Evolutionary conservation across 768 basidiomycete genomes (phyloP), one percentile per base, ranked within the genome.

Genomic region (Leucosporidium creatinivorum): DNA sequence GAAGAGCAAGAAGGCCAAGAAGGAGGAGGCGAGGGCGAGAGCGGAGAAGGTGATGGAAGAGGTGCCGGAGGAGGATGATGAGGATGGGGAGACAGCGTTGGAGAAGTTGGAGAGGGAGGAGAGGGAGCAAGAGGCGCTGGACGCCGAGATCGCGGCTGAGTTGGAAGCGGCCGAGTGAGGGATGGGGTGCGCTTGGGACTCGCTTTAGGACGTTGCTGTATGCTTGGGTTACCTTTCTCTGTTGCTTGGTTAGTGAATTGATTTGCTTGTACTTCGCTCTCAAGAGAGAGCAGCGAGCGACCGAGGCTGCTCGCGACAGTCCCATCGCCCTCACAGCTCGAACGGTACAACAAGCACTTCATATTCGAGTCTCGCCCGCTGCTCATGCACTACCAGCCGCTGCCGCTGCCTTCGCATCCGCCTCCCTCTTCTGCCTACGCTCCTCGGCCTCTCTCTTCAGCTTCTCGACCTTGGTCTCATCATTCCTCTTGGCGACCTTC

Each of bases 361-460:
- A 12, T 44, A 44, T 17, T 33, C 33, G 33, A 44, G 13, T 44
- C 39, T 44, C 39, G 15, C 15, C 39, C n/a, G 2, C 8, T 17
- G 39, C 8, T 44, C 39, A 44, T 12, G 39, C 39, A 44, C 39
- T 44, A 44, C 39, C 39, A 44, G 39, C 39, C 39, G 33, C 57
- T 8, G 57, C 57, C 13, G 30, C 61, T 21, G 23, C 6, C 55
- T 25, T 63, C n/a, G 33, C 67, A 21, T 69, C 68, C 63, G 72
- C 61, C 23, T 61, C 63, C 39, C 63, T 61, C 69, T 73, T 66
- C 62, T 63, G 62, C 69, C 75, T 65, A 61, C 81, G 78, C 73
- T 91, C 89, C 75, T 91, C 67, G 74, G 84, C 88, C 76, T 83
- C 84, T 59, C 87, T 84, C 80, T 96, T 96, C 74, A 93, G 81